Evolutionary conservation across 345 rosid genomes (phyloP).

Genomic region (Raphanus sativus): DNA sequence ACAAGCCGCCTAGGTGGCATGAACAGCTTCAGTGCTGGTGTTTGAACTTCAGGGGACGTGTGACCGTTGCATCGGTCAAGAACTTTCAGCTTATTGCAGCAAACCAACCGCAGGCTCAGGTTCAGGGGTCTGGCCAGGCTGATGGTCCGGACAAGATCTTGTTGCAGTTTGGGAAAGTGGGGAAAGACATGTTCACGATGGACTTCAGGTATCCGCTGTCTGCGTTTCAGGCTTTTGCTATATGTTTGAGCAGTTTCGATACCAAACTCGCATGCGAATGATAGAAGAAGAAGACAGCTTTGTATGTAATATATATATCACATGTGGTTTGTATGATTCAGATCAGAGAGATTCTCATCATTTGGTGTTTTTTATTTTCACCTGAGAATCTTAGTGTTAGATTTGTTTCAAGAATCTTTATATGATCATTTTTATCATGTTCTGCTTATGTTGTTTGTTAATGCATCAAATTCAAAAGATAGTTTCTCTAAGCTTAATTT

Average conservation of each 20-base stretch:
- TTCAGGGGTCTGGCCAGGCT: constrained; percentile 48
- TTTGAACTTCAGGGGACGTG: constrained; percentile 89
- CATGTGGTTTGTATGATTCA: constrained; percentile 7
- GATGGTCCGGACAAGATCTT: constrained; percentile 68
- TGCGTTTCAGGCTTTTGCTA: constrained; percentile 93
- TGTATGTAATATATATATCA: constrained; percentile 32
- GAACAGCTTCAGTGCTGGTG: constrained; percentile 99
- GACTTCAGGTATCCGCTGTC: constrained; percentile 92
- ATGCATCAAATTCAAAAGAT: not conserved
- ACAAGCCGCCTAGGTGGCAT: constrained; percentile 94
- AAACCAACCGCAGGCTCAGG: constrained; percentile 54
- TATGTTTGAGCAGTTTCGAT: constrained; percentile 95
- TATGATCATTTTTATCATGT: not conserved
- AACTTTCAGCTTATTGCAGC: constrained; percentile 93
- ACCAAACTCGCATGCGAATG: constrained; percentile 97
- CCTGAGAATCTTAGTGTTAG: constrained; percentile 33
- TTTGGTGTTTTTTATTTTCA: constrained; percentile 25
- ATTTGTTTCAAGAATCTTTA: constrained; percentile 13
- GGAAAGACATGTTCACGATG: constrained; percentile 97
- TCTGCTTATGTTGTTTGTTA: constrained; percentile 14
- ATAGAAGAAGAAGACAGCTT: constrained; percentile 10
- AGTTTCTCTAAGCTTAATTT: not conserved
- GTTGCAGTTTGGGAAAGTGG: constrained; percentile 91
- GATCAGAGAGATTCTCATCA: constrained; percentile 35
- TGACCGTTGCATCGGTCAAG: constrained; percentile 92